Conservation (phyloP, 441 rosid species). For the Populus hybrid region DNA sequence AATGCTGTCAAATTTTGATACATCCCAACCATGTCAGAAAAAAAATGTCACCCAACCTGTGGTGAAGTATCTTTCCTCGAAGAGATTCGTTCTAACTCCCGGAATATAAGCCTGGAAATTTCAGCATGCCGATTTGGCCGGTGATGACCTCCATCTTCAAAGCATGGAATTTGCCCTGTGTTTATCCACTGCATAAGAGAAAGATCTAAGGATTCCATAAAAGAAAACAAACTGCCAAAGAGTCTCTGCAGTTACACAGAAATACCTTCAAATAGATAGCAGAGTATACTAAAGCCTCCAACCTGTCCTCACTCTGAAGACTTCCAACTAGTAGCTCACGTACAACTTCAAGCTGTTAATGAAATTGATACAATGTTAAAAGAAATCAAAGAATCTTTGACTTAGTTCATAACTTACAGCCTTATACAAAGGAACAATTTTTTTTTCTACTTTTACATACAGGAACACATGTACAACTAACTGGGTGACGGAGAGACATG, state of each 20-base stretch:
- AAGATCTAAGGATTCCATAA: constrained; percentile 26
- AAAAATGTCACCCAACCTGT: constrained; percentile 47
- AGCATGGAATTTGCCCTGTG: constrained; percentile 96
- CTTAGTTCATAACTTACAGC: background rate
- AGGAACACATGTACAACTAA: background rate
- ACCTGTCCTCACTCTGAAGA: constrained; percentile 51
- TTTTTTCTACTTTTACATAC: background rate
- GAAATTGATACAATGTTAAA: constrained; percentile 24
- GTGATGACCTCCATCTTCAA: constrained; percentile 96
- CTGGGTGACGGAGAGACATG: background rate
- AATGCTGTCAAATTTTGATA: constrained; percentile 1
- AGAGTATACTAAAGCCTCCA: constrained; percentile 79
- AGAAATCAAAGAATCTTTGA: background rate
- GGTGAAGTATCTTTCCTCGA: constrained; percentile 64
- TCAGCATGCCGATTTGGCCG: constrained; percentile 97
- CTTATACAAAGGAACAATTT: background rate
- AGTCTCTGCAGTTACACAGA: constrained; percentile 9
- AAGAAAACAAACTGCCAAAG: constrained; percentile 13
- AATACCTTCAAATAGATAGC: too few species aligned
- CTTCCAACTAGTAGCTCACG: constrained; percentile 64
- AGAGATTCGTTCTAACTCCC: constrained; percentile 72
- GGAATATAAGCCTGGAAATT: constrained; percentile 88
- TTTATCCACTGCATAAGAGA: constrained; percentile 85
- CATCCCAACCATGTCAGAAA: constrained; percentile 5
- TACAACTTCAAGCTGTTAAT: constrained; percentile 82